Evolutionary conservation across 176 grass and related monocot genomes (phyloP).

Genomic region (Rhynchospora breviuscula): DNA sequence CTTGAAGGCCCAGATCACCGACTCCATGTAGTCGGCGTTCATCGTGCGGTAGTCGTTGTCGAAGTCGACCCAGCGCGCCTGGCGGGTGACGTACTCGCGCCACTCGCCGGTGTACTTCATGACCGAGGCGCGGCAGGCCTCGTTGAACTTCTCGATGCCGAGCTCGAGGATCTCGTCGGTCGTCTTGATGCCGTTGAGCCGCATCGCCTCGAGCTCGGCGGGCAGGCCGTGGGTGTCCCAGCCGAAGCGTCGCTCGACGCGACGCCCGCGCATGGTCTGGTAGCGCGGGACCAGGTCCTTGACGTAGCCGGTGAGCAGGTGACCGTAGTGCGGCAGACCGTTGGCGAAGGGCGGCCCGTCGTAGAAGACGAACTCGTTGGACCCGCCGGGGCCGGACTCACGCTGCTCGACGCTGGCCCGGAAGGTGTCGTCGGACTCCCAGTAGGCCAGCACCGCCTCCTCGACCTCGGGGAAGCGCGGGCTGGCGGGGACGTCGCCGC

Average conservation of each 20-base stretch:
- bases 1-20: constrained; percentile 65
- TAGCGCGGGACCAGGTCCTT: constrained; percentile 89
- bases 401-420: constrained; percentile 51
- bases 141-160: constrained; percentile 76
- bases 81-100: constrained; percentile 59
- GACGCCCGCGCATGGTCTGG: constrained; percentile 73
- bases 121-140: constrained; percentile 62
- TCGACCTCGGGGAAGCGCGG: constrained; percentile 68
- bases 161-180: constrained; percentile 69
- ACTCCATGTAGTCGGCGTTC: constrained; percentile 73
- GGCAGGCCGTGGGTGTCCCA: constrained; percentile 91
- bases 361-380: constrained; percentile 83
- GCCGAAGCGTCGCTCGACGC: constrained; percentile 69
- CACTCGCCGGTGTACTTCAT: constrained; percentile 77
- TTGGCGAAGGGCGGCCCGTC: constrained; percentile 84
- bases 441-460: constrained; percentile 46
- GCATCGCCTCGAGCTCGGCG: constrained; percentile 87
- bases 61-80: constrained; percentile 81
- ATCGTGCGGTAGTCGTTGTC: constrained; percentile 80
- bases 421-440: too few relatives aligned
- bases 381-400: constrained; percentile 52
- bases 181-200: constrained; percentile 46
- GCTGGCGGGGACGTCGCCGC: too few relatives aligned
- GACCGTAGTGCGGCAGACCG: constrained; percentile 79
- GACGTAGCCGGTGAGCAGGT: constrained; percentile 82